Evolutionary conservation across 2,329 filamentous ascomycete species (phyloP).

Genomic region (Sodiomyces alkalinus): DNA sequence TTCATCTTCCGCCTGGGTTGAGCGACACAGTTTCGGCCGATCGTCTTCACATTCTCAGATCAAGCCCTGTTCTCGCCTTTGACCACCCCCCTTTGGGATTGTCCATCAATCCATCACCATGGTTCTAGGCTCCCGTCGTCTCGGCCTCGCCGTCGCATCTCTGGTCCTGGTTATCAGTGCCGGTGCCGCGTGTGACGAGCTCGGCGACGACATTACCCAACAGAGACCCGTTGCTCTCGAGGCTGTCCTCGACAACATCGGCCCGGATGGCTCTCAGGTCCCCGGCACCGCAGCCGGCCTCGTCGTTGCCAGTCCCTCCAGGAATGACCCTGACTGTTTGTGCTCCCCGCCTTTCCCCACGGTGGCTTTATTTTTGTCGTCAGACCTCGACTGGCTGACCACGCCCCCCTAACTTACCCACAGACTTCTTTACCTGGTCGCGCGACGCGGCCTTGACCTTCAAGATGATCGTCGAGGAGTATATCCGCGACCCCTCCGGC

Average conservation of each 20-base stretch:
- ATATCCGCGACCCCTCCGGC: slow-evolving; percentile 21
- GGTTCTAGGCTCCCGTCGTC: not conserved
- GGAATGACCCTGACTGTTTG: slow-evolving; percentile 36
- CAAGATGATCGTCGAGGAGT: slow-evolving; percentile 35
- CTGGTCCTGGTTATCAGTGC: slow-evolving; percentile 3
- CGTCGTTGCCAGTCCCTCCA: slow-evolving; percentile 39
- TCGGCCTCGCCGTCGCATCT: slow-evolving; percentile 1
- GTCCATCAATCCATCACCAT: not conserved
- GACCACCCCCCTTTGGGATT: no score
- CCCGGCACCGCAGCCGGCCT: slow-evolving; percentile 31
- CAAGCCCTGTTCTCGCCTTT: no score
- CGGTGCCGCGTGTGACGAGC: slow-evolving; percentile 1
- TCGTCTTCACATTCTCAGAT: no score
- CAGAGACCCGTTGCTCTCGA: slow-evolving; percentile 32
- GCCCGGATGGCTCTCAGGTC: slow-evolving; percentile 30
- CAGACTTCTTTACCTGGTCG: slow-evolving; percentile 43
- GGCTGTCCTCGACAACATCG: slow-evolving; percentile 39
- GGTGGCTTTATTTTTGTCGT: not conserved
- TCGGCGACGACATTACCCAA: slow-evolving; percentile 20
- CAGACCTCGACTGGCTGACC: slow-evolving; percentile 1
- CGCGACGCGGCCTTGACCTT: slow-evolving; percentile 37
- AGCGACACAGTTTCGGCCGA: no score
- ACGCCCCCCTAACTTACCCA: not conserved
- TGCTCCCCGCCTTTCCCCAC: slow-evolving; percentile 1
- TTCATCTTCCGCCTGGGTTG: no score